Percentiles rank a stretch among this genome's conserved stretches.
phyloP scores from a whole-genome alignment of 2,329 filamentous ascomycete species.

The Macroventuria anomochaeta region DNA sequence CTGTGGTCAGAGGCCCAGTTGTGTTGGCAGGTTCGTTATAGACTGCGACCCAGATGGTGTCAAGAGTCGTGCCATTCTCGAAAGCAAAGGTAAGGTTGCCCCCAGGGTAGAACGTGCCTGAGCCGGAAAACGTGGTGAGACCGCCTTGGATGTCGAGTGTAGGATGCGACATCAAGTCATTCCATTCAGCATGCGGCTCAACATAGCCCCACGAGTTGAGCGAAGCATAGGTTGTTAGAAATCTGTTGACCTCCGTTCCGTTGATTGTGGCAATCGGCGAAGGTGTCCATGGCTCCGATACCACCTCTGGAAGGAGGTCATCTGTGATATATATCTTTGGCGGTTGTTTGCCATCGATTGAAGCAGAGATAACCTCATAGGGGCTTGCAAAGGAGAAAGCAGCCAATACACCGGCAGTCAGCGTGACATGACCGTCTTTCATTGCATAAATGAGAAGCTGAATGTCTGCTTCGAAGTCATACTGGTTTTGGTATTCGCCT shows the following conservation, averaged over 20 bases:
- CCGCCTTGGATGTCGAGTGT: conserved; percentile 23
- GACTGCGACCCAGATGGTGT: conserved; percentile 24
- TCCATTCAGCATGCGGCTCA: conserved; percentile 53
- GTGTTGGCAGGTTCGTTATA: conserved; percentile 25
- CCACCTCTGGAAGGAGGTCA: conserved; percentile 28
- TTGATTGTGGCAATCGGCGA: conserved; percentile 32
- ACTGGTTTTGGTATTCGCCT: conserved; percentile 43
- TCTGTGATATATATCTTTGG: conserved; percentile 39
- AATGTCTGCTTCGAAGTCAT: conserved; percentile 47
- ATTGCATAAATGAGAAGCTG: conserved; percentile 35
- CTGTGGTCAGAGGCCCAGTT: conserved; percentile 43
- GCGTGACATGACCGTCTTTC: conserved; percentile 43
- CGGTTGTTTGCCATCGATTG: conserved; percentile 33
- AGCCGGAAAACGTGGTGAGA: conserved; percentile 18
- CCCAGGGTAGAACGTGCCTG: conserved; percentile 47
- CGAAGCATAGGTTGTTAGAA: conserved; percentile 24
- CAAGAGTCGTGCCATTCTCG: conserved; percentile 25
- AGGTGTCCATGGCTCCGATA: conserved; percentile 27
- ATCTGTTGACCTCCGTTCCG: conserved; percentile 26
- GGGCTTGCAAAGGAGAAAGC: conserved; percentile 33
- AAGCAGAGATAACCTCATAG: conserved; percentile 30
- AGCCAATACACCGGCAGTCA: conserved; percentile 30
- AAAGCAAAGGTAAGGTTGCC: conserved; percentile 31
- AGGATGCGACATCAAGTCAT: conserved; percentile 36
- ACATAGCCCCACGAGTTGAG: conserved; percentile 45